A percentile compares a stretch with the other conserved stretches of the same genome.
Evolutionary conservation across 2,329 filamentous ascomycete genomes (phyloP).

Genomic region (Botrytis elliptica): DNA sequence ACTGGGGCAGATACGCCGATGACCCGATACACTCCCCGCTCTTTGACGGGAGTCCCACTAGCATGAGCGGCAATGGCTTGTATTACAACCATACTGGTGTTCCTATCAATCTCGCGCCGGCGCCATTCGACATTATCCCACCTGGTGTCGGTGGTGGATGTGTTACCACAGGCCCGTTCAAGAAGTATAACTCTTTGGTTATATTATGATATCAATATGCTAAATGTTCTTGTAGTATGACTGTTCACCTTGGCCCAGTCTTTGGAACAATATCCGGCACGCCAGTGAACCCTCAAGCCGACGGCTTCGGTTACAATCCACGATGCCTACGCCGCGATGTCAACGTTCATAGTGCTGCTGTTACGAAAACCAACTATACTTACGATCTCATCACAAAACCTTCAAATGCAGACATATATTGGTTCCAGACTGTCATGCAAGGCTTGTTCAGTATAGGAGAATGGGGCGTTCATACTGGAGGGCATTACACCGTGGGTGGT

Average conservation of each 20-base stretch:
- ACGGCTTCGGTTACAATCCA: slow-evolving; percentile 42
- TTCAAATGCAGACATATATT: slow-evolving; percentile 40
- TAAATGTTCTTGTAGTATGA: slow-evolving; percentile 29
- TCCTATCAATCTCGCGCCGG: slow-evolving; percentile 24
- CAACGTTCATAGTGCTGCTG: slow-evolving; percentile 41
- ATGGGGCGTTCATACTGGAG: slow-evolving; percentile 43
- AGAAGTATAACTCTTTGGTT: slow-evolving; percentile 35
- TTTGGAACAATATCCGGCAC: slow-evolving; percentile 35
- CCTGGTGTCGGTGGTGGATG: slow-evolving; percentile 55
- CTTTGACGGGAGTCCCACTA: slow-evolving; percentile 54
- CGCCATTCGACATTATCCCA: slow-evolving; percentile 39
- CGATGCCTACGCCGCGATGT: slow-evolving; percentile 46
- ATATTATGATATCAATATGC: not conserved
- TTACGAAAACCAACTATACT: slow-evolving; percentile 42
- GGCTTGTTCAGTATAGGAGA: slow-evolving; percentile 35
- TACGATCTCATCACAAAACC: slow-evolving; percentile 41
- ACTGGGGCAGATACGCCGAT: slow-evolving; percentile 49
- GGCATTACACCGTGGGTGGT: slow-evolving; percentile 46
- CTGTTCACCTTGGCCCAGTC: slow-evolving; percentile 49
- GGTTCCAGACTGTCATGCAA: slow-evolving; percentile 49
- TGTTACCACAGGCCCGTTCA: slow-evolving; percentile 49
- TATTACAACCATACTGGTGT: slow-evolving; percentile 32
- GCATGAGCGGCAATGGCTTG: slow-evolving; percentile 50
- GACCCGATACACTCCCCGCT: slow-evolving; percentile 50
- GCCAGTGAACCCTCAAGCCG: slow-evolving; percentile 39